Percentiles rank a stretch among this genome's conserved stretches.
Evolutionary conservation across 371 early-diverging fungal species (phyloP).

Genomic region (Mucor circinelloides): DNA sequence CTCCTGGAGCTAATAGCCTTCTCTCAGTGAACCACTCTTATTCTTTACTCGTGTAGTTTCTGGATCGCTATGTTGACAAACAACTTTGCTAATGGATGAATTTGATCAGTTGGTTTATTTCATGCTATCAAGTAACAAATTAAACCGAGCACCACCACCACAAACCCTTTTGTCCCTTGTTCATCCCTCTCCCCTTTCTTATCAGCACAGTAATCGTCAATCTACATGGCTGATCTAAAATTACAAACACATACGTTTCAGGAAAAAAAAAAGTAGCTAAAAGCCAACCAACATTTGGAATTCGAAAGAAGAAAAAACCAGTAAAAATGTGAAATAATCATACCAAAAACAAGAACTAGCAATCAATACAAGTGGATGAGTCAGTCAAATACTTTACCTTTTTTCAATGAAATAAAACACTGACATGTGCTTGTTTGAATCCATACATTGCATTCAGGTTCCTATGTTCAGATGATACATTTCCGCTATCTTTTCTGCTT

Average conservation of each 20-base stretch:
- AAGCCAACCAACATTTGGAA: neutral
- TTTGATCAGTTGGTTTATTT: too few species aligned
- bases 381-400: neutral
- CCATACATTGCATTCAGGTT: neutral
- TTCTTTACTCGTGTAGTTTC: too few species aligned
- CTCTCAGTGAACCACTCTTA: too few species aligned
- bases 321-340: neutral
- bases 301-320: neutral
- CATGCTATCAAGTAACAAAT: too few species aligned
- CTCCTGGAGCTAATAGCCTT: too few species aligned
- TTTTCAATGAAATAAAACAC: neutral
- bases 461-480: neutral
- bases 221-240: neutral
- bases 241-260: neutral
- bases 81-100: too few species aligned
- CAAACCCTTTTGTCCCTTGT: too few species aligned
- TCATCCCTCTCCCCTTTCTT: neutral
- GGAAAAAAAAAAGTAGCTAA: neutral
- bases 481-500: neutral
- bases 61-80: too few species aligned
- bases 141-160: too few species aligned
- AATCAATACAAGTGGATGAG: neutral
- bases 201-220: neutral
- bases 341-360: neutral
- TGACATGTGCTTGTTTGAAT: conserved; percentile 1